Evolutionary conservation across 179 eudicot species (phyloP).

Genomic region (Camellia oleifera): DNA sequence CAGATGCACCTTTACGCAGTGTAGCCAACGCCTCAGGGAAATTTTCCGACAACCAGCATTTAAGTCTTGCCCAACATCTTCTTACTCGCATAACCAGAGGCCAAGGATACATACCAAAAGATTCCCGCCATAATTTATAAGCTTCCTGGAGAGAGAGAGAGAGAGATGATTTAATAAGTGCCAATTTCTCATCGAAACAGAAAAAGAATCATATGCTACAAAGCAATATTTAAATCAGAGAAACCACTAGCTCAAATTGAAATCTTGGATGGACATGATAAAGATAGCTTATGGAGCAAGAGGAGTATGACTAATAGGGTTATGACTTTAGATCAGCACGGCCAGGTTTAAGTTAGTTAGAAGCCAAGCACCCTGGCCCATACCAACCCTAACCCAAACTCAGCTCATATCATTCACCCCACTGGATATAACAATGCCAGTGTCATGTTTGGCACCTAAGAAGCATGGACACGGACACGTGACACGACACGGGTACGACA

Average conservation of each 20-base stretch:
- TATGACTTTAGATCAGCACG: background rate
- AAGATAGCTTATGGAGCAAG: background rate
- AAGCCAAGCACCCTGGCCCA: background rate
- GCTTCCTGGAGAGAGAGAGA: conserved; percentile 46
- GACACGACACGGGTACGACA: no score
- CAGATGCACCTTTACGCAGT: conserved; percentile 72
- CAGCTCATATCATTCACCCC: background rate
- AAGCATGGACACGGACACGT: no score
- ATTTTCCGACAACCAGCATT: conserved; percentile 52
- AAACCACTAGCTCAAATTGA: background rate
- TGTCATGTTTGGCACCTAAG: background rate
- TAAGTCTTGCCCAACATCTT: conserved; percentile 63
- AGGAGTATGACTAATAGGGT: background rate
- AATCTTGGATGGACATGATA: background rate
- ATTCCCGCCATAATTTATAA: conserved; percentile 76
- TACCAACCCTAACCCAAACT: background rate
- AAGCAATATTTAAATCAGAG: no score
- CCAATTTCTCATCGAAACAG: background rate
- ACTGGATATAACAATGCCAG: background rate
- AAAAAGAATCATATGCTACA: background rate
- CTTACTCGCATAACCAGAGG: conserved; percentile 67
- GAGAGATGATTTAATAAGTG: background rate
- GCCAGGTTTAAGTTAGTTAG: background rate
- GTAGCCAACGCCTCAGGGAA: conserved; percentile 65
- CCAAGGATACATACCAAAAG: conserved; percentile 81